phyloP scores from a whole-genome alignment of 1,284 basidiomycete species.

The Austroboletus novae-zelandiae region DNA sequence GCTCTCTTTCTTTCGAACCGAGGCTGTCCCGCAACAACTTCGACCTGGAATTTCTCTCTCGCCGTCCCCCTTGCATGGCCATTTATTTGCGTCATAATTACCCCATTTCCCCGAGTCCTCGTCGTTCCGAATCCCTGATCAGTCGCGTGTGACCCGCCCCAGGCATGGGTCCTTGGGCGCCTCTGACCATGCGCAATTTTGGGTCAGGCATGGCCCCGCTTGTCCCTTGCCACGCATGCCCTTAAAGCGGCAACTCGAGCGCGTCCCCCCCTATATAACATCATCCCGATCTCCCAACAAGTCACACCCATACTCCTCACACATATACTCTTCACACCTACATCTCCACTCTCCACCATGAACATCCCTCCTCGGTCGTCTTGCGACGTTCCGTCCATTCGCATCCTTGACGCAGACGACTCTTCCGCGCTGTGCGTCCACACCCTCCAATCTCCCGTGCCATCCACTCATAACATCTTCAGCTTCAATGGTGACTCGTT shows the following conservation, averaged over 20 bases:
- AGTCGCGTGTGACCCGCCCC: conserved; percentile 1
- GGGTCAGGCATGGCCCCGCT: conserved; percentile 1
- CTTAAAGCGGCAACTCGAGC: conserved; percentile 6
- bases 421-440: conserved; percentile 12
- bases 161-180: conserved; percentile 17
- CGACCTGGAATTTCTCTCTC: conserved; percentile 9
- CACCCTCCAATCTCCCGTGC: conserved; percentile 2
- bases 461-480: conserved; percentile 10
- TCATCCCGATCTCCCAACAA: conserved; percentile 1
- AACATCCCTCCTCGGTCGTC: conserved; percentile 2
- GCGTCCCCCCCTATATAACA: conserved; percentile 25
- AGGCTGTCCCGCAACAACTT: conserved; percentile 3
- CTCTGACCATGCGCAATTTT: conserved; percentile 1
- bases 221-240: conserved; percentile 14
- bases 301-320: background rate
- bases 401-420: conserved; percentile 13
- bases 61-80: background rate
- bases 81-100: background rate
- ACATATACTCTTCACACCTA: background rate
- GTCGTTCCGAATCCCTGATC: background rate
- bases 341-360: conserved; percentile 9
- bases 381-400: conserved; percentile 17
- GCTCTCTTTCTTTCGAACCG: background rate
- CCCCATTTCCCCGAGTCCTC: background rate
- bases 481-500: conserved; percentile 11